phyloP scores from a whole-genome alignment of 2,329 filamentous ascomycete genomes.

The Taxawa tesnikishii region DNA sequence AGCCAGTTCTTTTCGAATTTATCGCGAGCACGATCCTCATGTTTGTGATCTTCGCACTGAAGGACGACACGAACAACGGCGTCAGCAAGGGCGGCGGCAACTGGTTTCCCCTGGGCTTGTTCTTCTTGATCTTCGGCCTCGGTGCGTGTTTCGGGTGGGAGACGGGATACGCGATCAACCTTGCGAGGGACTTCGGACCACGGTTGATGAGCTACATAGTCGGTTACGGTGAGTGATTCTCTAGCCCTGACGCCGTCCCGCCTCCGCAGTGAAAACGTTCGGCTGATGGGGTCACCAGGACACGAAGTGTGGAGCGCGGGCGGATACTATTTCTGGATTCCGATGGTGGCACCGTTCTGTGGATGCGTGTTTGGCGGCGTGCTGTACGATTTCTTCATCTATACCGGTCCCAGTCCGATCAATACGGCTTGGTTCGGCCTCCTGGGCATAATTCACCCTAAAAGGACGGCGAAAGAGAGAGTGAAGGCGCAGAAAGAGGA shows the following conservation, averaged over 20 bases:
- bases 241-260: conserved; percentile 19
- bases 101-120: conserved; percentile 46
- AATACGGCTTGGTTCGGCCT: conserved; percentile 42
- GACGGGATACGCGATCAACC: conserved; percentile 55
- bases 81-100: conserved; percentile 18
- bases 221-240: conserved; percentile 52
- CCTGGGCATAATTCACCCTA: conserved; percentile 11
- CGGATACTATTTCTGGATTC: conserved; percentile 41
- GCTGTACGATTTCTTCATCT: conserved; percentile 56
- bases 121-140: conserved; percentile 57
- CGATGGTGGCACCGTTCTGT: conserved; percentile 54
- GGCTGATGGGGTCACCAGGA: not conserved
- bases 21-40: conserved; percentile 54
- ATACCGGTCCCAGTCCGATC: conserved; percentile 47
- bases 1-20: conserved; percentile 61
- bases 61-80: conserved; percentile 35
- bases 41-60: conserved; percentile 58
- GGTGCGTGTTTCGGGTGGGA: conserved; percentile 58
- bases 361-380: conserved; percentile 52
- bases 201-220: conserved; percentile 54
- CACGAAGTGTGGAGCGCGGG: conserved; percentile 47
- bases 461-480: conserved; percentile 9
- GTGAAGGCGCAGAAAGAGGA: conserved; percentile 13
- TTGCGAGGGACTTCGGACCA: conserved; percentile 60
- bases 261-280: not conserved